Evolutionary conservation across 306 rosid genomes (phyloP), one percentile per base, ranked within the genome.

Genomic region (Cyclanthera cordifolia): DNA sequence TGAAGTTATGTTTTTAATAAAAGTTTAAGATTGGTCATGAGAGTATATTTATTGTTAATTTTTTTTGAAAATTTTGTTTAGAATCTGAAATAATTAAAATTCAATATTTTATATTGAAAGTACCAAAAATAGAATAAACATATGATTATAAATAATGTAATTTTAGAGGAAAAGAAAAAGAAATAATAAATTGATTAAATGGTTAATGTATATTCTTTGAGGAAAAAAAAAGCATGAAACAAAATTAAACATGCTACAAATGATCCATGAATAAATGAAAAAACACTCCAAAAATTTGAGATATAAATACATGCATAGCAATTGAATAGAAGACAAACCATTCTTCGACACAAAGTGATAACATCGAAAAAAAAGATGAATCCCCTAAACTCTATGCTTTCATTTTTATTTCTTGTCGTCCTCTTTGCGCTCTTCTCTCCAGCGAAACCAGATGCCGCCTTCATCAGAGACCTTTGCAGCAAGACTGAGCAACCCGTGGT

Each of bases 381-480:
- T 17, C 4, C n/a, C 23, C 21, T n/a, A 0, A 30, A 30, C 14
- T 49, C 17, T 6, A 12, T 14, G 13, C 39, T 27, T 66, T 2
- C 10, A 66, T 9, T 46, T 23, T 9, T 46, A 45, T 0, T 24
- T 13, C 0, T 24, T 13, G 0, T 15, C 54, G 39, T 21, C 71
- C 32, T 28, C 32, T 49, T 66, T 14, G 14, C 23, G 2, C 37
- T 45, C 23, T 49, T 66, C 37, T 49, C 53, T 25, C 53, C 19
- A 14, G 71, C n/a, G 53, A 66, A 66, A 45, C 53, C 71, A 0
- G 71, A 66, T 37, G 71, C 49, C 19, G 41, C 54, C 3, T 24
- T 23, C 5, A 66, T 66, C 54, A 4, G 7, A 3, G 24, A 13
- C 17, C 23, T 66, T 6, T 66, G 71, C 23, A 0, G 39, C 21